Evolutionary conservation across 768 basidiomycete genomes (phyloP).

Genomic region (Heimioporus sp.): DNA sequence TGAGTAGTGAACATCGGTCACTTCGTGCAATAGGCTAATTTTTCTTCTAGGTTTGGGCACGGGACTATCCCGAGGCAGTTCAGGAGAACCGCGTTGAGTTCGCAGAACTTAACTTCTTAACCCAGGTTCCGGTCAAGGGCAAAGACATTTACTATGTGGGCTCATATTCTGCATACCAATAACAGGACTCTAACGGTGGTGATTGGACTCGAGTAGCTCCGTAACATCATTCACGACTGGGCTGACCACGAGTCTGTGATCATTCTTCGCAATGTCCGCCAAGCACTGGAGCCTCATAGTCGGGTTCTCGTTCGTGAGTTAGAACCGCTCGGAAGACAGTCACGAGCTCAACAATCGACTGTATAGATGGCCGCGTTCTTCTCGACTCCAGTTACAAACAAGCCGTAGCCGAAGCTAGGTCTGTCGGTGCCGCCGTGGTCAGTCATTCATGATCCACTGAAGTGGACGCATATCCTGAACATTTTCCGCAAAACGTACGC

Average conservation of each 20-base stretch:
- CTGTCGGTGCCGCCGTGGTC: slow-evolving; percentile 15
- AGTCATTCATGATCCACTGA: not conserved
- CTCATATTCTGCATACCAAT: not conserved
- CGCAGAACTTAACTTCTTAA: slow-evolving; percentile 29
- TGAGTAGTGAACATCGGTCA: not conserved
- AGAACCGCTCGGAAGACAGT: not conserved
- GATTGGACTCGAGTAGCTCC: slow-evolving; percentile 5
- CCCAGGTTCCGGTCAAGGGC: slow-evolving; percentile 22
- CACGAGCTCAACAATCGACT: not conserved
- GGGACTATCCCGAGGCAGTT: slow-evolving; percentile 23
- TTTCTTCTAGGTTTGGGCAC: slow-evolving; percentile 20
- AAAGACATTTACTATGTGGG: slow-evolving; percentile 35
- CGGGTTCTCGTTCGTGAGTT: slow-evolving; percentile 30
- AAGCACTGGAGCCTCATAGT: slow-evolving; percentile 20
- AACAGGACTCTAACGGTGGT: not conserved
- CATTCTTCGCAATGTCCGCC: slow-evolving; percentile 24
- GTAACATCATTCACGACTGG: slow-evolving; percentile 29
- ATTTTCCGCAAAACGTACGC: not conserved
- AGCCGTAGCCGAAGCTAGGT: slow-evolving; percentile 8
- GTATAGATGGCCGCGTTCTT: slow-evolving; percentile 24
- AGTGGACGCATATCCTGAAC: not conserved
- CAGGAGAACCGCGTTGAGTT: slow-evolving; percentile 28
- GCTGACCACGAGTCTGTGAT: slow-evolving; percentile 17
- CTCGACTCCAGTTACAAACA: slow-evolving; percentile 13
- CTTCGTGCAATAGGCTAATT: not conserved